Evolutionary conservation across 2,329 filamentous ascomycete species (phyloP).

Genomic region (Venturia aucupariae): DNA sequence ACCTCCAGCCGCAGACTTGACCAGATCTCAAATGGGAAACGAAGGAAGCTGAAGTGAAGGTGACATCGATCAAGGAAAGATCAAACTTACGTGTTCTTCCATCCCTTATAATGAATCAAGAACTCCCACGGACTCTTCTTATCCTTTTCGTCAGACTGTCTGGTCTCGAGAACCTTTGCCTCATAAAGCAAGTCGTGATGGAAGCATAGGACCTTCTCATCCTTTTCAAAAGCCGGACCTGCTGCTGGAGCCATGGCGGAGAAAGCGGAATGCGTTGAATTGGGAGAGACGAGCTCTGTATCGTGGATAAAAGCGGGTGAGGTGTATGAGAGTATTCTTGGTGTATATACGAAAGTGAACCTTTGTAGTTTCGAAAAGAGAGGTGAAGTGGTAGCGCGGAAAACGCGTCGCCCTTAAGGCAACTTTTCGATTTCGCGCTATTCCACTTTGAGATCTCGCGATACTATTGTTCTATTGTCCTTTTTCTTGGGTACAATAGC

Average conservation of each 20-base stretch:
- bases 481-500: background rate
- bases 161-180: conserved; percentile 83
- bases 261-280: background rate
- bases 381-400: background rate
- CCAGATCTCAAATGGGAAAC: background rate
- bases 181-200: conserved; percentile 97
- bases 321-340: background rate
- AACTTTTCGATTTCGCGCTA: background rate
- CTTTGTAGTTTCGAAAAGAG: background rate
- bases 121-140: conserved; percentile 74
- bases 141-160: conserved; percentile 48
- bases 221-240: conserved; percentile 48
- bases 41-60: background rate
- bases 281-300: background rate
- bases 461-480: background rate
- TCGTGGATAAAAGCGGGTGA: background rate
- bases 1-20: background rate
- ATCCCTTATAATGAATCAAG: conserved; percentile 96
- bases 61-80: background rate
- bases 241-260: conserved; percentile 45
- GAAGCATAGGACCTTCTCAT: conserved; percentile 93
- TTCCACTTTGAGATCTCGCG: background rate
- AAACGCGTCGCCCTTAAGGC: background rate
- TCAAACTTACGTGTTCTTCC: conserved; percentile 83
- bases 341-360: background rate